A percentile compares a stretch with the other conserved stretches of the same genome.
Evolutionary conservation across 495 filamentous ascomycete species (phyloP).

Genomic region (Gamarada debralockiae): DNA sequence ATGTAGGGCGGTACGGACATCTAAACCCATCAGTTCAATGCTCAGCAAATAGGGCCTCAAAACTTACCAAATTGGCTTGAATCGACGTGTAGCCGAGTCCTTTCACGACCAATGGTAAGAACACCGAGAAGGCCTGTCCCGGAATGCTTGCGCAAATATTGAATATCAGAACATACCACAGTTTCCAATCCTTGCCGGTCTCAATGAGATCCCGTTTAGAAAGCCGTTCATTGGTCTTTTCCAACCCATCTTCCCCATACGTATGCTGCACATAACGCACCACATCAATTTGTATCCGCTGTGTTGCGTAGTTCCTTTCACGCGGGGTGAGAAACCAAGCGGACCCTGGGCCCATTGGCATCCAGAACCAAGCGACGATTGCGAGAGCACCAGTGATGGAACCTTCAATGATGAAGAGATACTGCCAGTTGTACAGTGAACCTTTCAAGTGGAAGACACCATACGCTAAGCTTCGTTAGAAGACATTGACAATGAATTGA

Average conservation of each 20-base stretch:
- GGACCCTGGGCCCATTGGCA: constrained; percentile 42
- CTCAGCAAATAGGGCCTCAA: not conserved
- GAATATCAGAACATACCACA: constrained; percentile 45
- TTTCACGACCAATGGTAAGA: constrained; percentile 49
- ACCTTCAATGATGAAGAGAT: constrained; percentile 56
- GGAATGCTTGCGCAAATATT: constrained; percentile 54
- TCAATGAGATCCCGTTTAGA: constrained; percentile 44
- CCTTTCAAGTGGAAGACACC: constrained; percentile 27
- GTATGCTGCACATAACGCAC: constrained; percentile 17
- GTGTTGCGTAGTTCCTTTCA: constrained; percentile 41
- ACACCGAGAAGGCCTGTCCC: constrained; percentile 48
- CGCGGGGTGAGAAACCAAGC: constrained; percentile 51
- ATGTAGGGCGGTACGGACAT: constrained; percentile 54
- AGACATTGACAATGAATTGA: not conserved
- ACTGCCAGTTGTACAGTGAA: constrained; percentile 46
- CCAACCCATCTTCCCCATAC: constrained; percentile 18
- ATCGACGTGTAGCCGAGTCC: constrained; percentile 40
- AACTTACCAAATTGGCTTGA: constrained; percentile 39
- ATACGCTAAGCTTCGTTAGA: constrained; percentile 19
- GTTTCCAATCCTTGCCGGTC: constrained; percentile 45
- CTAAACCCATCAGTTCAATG: constrained; percentile 17
- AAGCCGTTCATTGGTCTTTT: constrained; percentile 24
- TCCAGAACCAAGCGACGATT: constrained; percentile 42
- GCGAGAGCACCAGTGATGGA: constrained; percentile 43
- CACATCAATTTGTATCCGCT: constrained; percentile 30